These are phyloP conservation scores for Chlamydomonas sphaeroides DNA, from an alignment of 139 green algal species.

Conservation along the genomic window DNA sequence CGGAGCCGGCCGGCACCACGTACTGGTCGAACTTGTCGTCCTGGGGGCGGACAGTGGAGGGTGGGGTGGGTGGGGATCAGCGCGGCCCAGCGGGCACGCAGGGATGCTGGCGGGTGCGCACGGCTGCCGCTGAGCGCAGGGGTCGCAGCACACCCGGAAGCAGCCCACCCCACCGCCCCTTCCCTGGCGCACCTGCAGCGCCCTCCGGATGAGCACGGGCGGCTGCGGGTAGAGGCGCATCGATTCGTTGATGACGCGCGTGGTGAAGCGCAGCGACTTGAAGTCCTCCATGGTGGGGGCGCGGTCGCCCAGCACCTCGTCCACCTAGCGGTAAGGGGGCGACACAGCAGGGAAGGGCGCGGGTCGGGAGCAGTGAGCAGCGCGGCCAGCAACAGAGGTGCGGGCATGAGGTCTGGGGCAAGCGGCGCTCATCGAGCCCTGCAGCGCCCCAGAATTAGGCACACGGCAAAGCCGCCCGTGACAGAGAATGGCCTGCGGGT, in stretches of 20 bases:
- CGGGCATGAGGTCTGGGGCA: too few relatives aligned
- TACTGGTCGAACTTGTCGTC: conserved; percentile 67
- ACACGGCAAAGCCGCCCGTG: too few relatives aligned
- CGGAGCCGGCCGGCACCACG: conserved; percentile 62
- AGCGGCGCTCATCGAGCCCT: too few relatives aligned
- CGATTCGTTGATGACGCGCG: conserved; percentile 85
- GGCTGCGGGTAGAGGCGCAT: conserved; percentile 97
- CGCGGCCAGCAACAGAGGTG: too few relatives aligned
- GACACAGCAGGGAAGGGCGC: background rate
- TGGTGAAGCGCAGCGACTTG: conserved; percentile 64
- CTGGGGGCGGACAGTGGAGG: background rate
- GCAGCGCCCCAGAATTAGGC: too few relatives aligned
- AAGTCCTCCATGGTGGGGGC: conserved; percentile 78
- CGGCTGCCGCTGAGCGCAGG: too few relatives aligned
- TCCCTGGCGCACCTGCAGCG: conserved; percentile 56
- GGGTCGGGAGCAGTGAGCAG: background rate
- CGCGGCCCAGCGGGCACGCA: too few relatives aligned
- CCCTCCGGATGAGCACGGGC: conserved; percentile 91
- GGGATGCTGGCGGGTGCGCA: too few relatives aligned
- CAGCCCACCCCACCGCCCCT: too few relatives aligned
- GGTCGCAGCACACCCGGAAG: too few relatives aligned
- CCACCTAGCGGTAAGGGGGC: conserved; percentile 51
- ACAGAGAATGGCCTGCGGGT: too few relatives aligned
- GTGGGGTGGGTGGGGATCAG: background rate
- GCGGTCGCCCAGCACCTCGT: conserved; percentile 77